Evolutionary conservation across 2,329 filamentous ascomycete genomes (phyloP).

Genomic region (Venturiaceae sp.): DNA sequence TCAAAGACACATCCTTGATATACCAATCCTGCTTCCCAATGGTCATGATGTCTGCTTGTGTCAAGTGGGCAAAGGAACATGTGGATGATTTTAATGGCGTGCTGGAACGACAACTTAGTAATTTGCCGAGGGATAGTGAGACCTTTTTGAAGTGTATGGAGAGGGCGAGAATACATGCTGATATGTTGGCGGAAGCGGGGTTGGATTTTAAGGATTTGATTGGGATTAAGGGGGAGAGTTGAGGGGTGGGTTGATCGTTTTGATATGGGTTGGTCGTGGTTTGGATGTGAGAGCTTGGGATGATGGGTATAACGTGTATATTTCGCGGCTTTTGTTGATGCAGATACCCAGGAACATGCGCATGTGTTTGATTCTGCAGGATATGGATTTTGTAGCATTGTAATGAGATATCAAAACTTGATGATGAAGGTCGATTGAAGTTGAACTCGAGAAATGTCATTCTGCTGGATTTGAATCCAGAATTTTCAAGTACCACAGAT

Average conservation of each 20-base stretch:
- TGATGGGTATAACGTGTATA: too few species aligned
- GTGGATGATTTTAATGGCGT: slow-evolving; percentile 84
- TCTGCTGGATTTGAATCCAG: too few species aligned
- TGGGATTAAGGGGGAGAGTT: not conserved
- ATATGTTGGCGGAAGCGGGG: slow-evolving; percentile 72
- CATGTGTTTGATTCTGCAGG: too few species aligned
- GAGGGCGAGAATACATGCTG: slow-evolving; percentile 69
- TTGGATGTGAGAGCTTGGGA: not conserved
- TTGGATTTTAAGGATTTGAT: slow-evolving; percentile 83
- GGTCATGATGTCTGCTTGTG: slow-evolving; percentile 82
- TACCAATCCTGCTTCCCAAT: slow-evolving; percentile 74
- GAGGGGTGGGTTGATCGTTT: not conserved
- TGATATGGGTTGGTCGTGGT: not conserved
- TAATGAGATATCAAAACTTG: too few species aligned
- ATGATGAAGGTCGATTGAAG: too few species aligned
- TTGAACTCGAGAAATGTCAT: too few species aligned
- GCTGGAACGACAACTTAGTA: slow-evolving; percentile 75
- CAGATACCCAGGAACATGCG: too few species aligned
- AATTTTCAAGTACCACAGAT: too few species aligned
- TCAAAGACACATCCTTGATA: slow-evolving; percentile 84
- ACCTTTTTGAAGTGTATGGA: slow-evolving; percentile 79
- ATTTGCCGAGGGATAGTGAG: slow-evolving; percentile 64
- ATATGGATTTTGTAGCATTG: too few species aligned
- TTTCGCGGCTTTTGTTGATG: too few species aligned
- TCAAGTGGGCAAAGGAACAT: slow-evolving; percentile 97